These are phyloP conservation scores for Aureococcus anophagefferens DNA, from an alignment of 108 stramenopile species.

Conservation along the genomic window DNA sequence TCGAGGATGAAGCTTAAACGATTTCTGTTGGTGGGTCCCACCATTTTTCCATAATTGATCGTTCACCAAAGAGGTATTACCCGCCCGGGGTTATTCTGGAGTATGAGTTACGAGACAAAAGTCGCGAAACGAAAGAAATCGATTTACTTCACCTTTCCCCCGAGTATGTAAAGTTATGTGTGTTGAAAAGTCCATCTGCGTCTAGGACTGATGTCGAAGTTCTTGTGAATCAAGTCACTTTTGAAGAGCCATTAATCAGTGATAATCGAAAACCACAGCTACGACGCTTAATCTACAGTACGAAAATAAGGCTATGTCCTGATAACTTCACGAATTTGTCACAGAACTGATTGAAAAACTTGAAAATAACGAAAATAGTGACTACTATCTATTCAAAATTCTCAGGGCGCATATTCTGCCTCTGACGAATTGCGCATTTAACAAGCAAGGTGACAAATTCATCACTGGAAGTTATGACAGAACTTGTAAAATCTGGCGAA, in stretches of 20 bases:
- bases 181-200: neutral
- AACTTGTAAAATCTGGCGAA: conserved; percentile 62
- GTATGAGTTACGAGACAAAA: conserved; percentile 49
- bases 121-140: conserved; percentile 49
- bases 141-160: conserved; percentile 50
- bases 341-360: conserved; percentile 45
- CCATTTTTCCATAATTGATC: neutral
- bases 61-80: neutral
- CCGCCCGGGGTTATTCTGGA: conserved; percentile 51
- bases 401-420: conserved; percentile 56
- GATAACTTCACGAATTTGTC: neutral
- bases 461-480: conserved; percentile 58
- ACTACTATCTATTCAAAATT: conserved; percentile 59
- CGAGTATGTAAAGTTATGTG: conserved; percentile 19
- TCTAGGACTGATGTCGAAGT: conserved; percentile 31
- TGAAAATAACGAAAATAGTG: conserved; percentile 35
- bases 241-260: conserved; percentile 50
- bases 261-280: conserved; percentile 47
- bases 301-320: neutral
- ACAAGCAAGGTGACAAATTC: conserved; percentile 56
- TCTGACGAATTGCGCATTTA: conserved; percentile 61
- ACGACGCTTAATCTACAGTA: conserved; percentile 41
- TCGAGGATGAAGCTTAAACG: neutral
- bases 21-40: neutral
- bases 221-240: conserved; percentile 52